These are phyloP conservation scores for Alternaria gansuensis DNA, from an alignment of 2,329 filamentous ascomycete species.

Conservation along the genomic window DNA sequence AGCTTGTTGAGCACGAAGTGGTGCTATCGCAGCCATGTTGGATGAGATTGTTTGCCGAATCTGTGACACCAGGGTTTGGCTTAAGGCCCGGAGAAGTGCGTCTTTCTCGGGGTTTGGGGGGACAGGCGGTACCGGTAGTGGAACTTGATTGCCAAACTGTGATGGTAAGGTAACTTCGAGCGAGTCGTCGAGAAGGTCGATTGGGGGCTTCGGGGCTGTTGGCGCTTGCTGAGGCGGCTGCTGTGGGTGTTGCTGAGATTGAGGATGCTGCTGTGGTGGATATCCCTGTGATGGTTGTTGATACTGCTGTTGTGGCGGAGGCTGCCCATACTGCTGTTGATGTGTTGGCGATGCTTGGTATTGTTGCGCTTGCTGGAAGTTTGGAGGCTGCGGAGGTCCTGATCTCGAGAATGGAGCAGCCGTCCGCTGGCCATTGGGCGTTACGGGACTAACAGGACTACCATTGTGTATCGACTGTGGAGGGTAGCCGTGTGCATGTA, in stretches of 20 bases:
- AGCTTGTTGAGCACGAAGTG: slow-evolving; percentile 78
- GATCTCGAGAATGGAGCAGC: slow-evolving; percentile 35
- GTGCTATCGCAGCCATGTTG: slow-evolving; percentile 76
- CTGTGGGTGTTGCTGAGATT: slow-evolving; percentile 28
- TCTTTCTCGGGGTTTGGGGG: slow-evolving; percentile 97
- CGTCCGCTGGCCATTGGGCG: slow-evolving; percentile 39
- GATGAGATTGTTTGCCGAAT: slow-evolving; percentile 74
- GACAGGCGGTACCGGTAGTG: slow-evolving; percentile 78
- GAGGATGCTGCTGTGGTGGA: slow-evolving; percentile 28
- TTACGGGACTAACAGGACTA: slow-evolving; percentile 52
- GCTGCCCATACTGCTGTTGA: slow-evolving; percentile 27
- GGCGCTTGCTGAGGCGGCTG: slow-evolving; percentile 45
- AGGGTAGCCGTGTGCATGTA: slow-evolving; percentile 39
- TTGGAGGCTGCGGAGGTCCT: slow-evolving; percentile 28
- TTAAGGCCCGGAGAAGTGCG: slow-evolving; percentile 79
- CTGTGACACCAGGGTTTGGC: slow-evolving; percentile 71
- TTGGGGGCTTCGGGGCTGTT: slow-evolving; percentile 30
- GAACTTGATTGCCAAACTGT: slow-evolving; percentile 56
- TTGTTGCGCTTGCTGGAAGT: slow-evolving; percentile 29
- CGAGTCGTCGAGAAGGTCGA: slow-evolving; percentile 69
- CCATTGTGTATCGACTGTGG: slow-evolving; percentile 36
- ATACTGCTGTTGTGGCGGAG: slow-evolving; percentile 22
- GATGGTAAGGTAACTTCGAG: slow-evolving; percentile 67
- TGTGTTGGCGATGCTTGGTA: slow-evolving; percentile 24
- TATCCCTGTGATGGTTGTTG: slow-evolving; percentile 24